Base-by-base conservation (phyloP, 257 asterid species). In the Thymus mandschuricus region DNA sequence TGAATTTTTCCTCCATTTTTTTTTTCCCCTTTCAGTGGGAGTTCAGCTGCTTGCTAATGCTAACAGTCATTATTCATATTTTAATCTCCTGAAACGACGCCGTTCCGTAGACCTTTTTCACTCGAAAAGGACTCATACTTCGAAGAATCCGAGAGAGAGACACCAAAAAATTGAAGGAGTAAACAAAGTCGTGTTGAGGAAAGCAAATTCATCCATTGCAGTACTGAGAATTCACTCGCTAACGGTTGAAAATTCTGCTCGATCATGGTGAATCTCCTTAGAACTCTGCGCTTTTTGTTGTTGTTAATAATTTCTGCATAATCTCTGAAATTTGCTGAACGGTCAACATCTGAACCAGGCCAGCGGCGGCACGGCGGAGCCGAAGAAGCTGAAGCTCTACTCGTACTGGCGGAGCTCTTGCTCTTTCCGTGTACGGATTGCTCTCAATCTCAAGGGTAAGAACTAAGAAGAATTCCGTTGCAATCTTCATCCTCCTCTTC, bases 321-420 rank as follows among this genome's bases (percentile, higher is more conserved):
- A n/a, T 45, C 58, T 34, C 71, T 8, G 60, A 43, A 35, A 31
- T 8, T 35, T 44, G 6, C 7, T 12, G 2, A 63, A 58, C 2
- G 40, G 44, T 68, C 8, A 55, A 59, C 3, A 28, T 69, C 34
- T 0, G 68, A 70, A 66, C 31, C n/a, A 79, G 88, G 84, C 80
- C 31, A 83, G 70, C 35, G 80, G 54, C 27, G 70, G 71, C 13
- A 81, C 30, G 21, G 81, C 64, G 58, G 79, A 74, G 54, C 69
- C 87, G 29, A 82, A 59, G 86, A 87, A 82, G 80, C 68, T 89
- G 85, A 86, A 87, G 80, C 95, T 91, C 51, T 91, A 81, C 66
- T 89, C 96, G 10, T 81, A 86, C 59, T 87, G 95, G 95, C 82
- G 88, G 79, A 91, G 97, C 75, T 81, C 96, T 79, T 89, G 97